Evolutionary conservation across 306 rosid genomes (phyloP), one percentile per base, ranked within the genome.

Genomic region (Cicer pinnatifidum): DNA sequence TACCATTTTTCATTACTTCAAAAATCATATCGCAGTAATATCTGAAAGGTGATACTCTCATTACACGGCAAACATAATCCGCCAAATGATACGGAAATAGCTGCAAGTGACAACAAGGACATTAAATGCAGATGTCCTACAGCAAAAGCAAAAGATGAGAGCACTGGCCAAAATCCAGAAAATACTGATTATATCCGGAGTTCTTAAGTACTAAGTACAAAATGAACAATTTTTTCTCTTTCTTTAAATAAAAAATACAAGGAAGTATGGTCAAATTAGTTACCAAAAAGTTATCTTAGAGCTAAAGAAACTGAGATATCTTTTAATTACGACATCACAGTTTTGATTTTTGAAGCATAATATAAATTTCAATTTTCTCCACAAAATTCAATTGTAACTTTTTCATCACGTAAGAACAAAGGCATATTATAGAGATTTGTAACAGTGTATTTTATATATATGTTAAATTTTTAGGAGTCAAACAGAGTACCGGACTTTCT

Each of bases 1-100:
- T 88, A 90, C 98, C 98, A 70, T 88, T 93, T 87, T 72, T 93
- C 98, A 93, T 91, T 66, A 93, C 98, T 81, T 93, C 97, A 65
- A 93, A 93, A 78, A 93, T 73, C 97, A 93, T 93, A 86, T 93
- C 97, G 74, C 96, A 84, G 72, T 93, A 93, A 84, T 93, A 93
- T 93, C 92, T 85, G 92, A 93, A 93, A 50, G 98, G 86, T 13
- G 97, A 89, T 45, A 93, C 82, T 84, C 98, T 88, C 98, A 91
- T 89, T 53, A 93, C 93, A 51, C 98, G 93, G 79, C 98, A 91
- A 78, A 93, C 88, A 79, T 93, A 88, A 71, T 84, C 93, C 1
- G 96, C 90, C 82, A 93, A 89, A 82, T 91, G 97, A 82, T 93
- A 93, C 51, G 98, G 98, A 86, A 84, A 93, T 60, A 91, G 86